Conservation (phyloP, 108 stramenopile genomes). For the Ochromonas danica region DNA sequence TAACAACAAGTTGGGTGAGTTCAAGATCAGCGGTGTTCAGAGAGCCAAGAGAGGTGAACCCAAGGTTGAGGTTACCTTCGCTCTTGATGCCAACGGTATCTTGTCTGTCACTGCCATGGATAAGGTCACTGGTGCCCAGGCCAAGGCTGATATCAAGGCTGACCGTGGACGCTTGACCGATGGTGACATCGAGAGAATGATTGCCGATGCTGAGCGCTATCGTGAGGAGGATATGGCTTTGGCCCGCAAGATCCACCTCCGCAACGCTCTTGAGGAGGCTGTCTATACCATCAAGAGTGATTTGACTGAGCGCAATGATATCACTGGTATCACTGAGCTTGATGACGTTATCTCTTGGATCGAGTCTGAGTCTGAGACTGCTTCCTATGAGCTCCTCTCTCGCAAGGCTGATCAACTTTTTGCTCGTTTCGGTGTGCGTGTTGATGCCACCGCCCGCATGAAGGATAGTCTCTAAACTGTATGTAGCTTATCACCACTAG, state of each 20-base stretch:
- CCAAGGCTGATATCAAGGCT: conserved; percentile 24
- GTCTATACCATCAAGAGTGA: conserved; percentile 64
- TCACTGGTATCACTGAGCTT: conserved; percentile 57
- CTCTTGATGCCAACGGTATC: conserved; percentile 22
- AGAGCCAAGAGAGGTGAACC: conserved; percentile 74
- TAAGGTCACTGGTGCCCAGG: conserved; percentile 33
- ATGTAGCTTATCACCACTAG: no score
- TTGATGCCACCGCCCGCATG: neutral
- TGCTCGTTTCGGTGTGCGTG: conserved; percentile 24
- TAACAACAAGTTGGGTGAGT: conserved; percentile 79
- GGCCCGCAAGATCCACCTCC: conserved; percentile 60
- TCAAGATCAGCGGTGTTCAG: conserved; percentile 72
- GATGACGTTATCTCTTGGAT: conserved; percentile 74
- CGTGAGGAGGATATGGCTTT: conserved; percentile 46
- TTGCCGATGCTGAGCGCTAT: conserved; percentile 31
- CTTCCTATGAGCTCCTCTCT: conserved; percentile 56
- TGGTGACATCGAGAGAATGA: conserved; percentile 27
- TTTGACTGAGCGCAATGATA: conserved; percentile 58
- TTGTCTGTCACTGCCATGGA: neutral
- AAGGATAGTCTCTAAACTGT: no score
- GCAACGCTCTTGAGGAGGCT: conserved; percentile 72
- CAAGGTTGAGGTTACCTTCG: conserved; percentile 66
- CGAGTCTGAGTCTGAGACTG: conserved; percentile 67
- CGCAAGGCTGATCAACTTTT: neutral
- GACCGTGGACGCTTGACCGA: conserved; percentile 30